Base-by-base conservation (phyloP, 768 basidiomycete species). In the Lentinula sp. region DNA sequence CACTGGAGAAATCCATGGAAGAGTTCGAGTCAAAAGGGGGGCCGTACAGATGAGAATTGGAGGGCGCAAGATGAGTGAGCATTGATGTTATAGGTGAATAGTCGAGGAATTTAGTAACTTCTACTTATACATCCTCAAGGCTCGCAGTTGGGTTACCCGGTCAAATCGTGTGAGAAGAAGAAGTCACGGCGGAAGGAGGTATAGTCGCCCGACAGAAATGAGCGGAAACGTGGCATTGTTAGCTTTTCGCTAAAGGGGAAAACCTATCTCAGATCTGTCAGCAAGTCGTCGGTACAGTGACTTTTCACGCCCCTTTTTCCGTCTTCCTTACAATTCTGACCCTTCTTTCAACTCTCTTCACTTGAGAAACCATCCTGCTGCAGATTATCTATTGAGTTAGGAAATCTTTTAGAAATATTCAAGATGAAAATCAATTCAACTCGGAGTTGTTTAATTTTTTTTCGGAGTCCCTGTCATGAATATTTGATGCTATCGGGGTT, bases 1-100 rank as follows among this genome's bases (percentile, higher is more conserved):
- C 84, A 61, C 76, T 77, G 66, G 72, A 68, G 62, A 63, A 35
- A 60, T 64, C 59, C 59, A 53, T 52, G 48, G 43, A 10, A 37
- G 21, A 18, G 46, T 40, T n/a, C 1, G 18, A 58, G 18, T 56
- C 54, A 21, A 39, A 37, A 56, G 46, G 23, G 59, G 48, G 35
- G 31, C 1, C 31, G 50, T 37, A 60, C 21, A 60, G 21, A 35
- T 16, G 32, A 49, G 46, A 32, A 18, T 45, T 28, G 4, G 21
- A 57, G 18, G 57, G 48, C 16, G 45, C 35, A 4, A 59, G 34
- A 49, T 48, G 46, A 21, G 45, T 48, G 32, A 50, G 16, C 57
- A 50, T 57, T 32, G 15, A 34, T n/a, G 57, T 37, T 45, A 57
- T 34, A 32, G 35, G 40, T 9, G 15, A 48, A 18, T 35, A n/a